A percentile compares a stretch with the other conserved stretches of the same genome.
These are phyloP conservation scores for Colletotrichum filicis DNA, from an alignment of 2,329 filamentous ascomycete genomes.

Conservation along the genomic window DNA sequence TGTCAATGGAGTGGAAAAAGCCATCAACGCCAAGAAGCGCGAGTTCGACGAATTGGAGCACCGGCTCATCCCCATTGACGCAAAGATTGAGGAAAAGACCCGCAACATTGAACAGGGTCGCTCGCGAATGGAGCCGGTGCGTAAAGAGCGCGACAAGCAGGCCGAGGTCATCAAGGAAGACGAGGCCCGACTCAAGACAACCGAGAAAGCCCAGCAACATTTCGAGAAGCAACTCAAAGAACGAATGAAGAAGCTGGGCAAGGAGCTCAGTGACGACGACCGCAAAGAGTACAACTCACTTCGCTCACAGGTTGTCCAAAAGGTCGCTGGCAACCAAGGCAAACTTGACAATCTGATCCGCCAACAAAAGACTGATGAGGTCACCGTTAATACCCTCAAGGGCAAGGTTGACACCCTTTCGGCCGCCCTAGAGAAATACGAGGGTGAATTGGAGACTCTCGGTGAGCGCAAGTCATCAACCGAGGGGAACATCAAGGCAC, in stretches of 20 bases:
- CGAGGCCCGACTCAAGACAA: slow-evolving; percentile 81
- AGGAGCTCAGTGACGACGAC: slow-evolving; percentile 85
- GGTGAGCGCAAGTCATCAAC: slow-evolving; percentile 74
- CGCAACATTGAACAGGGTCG: slow-evolving; percentile 76
- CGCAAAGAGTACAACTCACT: slow-evolving; percentile 90
- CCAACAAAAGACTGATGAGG: slow-evolving; percentile 90
- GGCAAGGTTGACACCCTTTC: slow-evolving; percentile 86
- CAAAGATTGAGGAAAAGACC: slow-evolving; percentile 86
- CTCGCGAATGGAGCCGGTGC: slow-evolving; percentile 75
- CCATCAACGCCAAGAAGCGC: slow-evolving; percentile 87
- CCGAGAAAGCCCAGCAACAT: slow-evolving; percentile 89
- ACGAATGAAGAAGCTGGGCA: slow-evolving; percentile 86
- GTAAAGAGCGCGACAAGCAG: slow-evolving; percentile 81
- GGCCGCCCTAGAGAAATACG: slow-evolving; percentile 77
- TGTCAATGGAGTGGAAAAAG: slow-evolving; percentile 83
- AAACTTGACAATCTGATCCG: slow-evolving; percentile 88
- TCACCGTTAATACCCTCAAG: slow-evolving; percentile 88
- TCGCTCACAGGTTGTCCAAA: slow-evolving; percentile 85
- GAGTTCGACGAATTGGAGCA: slow-evolving; percentile 89
- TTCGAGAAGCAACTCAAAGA: slow-evolving; percentile 92
- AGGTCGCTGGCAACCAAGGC: slow-evolving; percentile 82
- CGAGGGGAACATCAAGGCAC: slow-evolving; percentile 71
- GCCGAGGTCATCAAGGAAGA: slow-evolving; percentile 75
- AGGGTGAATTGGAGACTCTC: slow-evolving; percentile 76
- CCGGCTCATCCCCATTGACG: slow-evolving; percentile 86